Percentiles rank a stretch among this genome's conserved stretches.
These are phyloP conservation scores for Bullera alba DNA, from an alignment of 768 basidiomycete species.

Conservation along the genomic window DNA sequence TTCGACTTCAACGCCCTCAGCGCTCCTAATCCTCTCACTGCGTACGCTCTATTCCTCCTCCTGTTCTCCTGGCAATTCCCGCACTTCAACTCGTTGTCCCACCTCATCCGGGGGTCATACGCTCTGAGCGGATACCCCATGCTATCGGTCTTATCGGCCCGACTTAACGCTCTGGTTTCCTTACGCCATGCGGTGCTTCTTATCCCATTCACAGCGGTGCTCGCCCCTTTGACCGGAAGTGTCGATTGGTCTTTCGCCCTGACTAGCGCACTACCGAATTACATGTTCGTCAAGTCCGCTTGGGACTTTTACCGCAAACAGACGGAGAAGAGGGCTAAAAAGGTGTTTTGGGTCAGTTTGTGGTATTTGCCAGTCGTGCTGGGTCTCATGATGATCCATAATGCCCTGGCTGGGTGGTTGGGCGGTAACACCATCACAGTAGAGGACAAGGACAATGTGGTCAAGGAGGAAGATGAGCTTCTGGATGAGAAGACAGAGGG, in stretches of 20 bases:
- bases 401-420: slow-evolving; percentile 53
- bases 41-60: slow-evolving; percentile 71
- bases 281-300: slow-evolving; percentile 60
- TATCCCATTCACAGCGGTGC: slow-evolving; percentile 66
- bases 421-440: too few species aligned
- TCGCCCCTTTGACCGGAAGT: slow-evolving; percentile 80
- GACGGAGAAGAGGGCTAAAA: slow-evolving; percentile 56
- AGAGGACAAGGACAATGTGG: slow-evolving; percentile 10
- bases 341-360: slow-evolving; percentile 69
- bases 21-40: slow-evolving; percentile 68
- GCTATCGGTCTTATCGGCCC: slow-evolving; percentile 72
- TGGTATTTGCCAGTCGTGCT: slow-evolving; percentile 87
- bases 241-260: slow-evolving; percentile 86
- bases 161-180: slow-evolving; percentile 74
- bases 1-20: slow-evolving; percentile 43
- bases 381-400: slow-evolving; percentile 91
- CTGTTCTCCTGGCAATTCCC: slow-evolving; percentile 98
- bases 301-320: slow-evolving; percentile 66
- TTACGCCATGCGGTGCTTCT: slow-evolving; percentile 68
- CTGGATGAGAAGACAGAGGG: too few species aligned
- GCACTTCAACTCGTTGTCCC: slow-evolving; percentile 89
- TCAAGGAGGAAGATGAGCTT: slow-evolving; percentile 4
- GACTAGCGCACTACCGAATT: slow-evolving; percentile 69
- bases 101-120: slow-evolving; percentile 78
- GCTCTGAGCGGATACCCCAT: slow-evolving; percentile 90